Evolutionary conservation across 2,329 filamentous ascomycete species (phyloP).

Genomic region (Fusarium sp.): DNA sequence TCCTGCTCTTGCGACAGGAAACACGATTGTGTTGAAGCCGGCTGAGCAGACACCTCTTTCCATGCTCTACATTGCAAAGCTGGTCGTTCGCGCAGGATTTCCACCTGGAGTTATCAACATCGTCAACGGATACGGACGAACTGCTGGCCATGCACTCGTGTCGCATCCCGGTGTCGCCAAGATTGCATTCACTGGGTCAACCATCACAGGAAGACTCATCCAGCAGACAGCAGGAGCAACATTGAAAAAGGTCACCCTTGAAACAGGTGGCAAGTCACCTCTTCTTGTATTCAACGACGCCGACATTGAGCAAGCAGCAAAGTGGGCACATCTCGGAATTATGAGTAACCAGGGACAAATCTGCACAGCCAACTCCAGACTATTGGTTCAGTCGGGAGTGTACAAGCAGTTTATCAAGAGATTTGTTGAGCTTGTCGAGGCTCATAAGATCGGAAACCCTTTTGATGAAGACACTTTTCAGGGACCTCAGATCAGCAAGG

Average conservation of each 20-base stretch:
- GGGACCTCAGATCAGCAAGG: neutral
- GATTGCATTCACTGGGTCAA: conserved; percentile 1
- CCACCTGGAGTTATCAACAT: neutral
- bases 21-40: neutral
- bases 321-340: neutral
- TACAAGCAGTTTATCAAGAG: neutral
- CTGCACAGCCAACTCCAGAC: neutral
- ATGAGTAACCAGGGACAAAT: conserved; percentile 1
- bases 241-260: neutral
- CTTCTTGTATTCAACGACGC: neutral
- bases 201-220: neutral
- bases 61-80: neutral
- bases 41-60: neutral
- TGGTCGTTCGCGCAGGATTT: neutral
- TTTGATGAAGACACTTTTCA: neutral
- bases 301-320: neutral
- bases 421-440: neutral
- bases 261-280: neutral
- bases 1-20: neutral
- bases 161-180: neutral
- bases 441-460: neutral
- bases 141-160: neutral
- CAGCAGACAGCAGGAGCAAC: neutral
- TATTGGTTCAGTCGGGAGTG: neutral
- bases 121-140: neutral